These are phyloP conservation scores for Fusarium sp. DNA, from an alignment of 2,329 filamentous ascomycete species.

Conservation along the genomic window DNA sequence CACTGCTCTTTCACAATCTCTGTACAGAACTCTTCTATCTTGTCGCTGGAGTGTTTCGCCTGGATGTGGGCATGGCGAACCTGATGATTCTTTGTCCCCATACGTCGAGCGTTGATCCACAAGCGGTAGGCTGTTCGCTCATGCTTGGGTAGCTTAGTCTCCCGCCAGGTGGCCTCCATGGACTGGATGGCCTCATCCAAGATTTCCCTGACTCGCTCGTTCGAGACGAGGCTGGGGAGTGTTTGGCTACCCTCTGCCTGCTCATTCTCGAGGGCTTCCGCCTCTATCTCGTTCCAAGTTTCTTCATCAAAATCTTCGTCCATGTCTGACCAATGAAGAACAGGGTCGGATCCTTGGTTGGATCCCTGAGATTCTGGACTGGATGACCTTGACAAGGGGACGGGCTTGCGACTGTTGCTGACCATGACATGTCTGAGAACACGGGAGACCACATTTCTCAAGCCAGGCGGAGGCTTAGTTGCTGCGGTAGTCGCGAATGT, in stretches of 20 bases:
- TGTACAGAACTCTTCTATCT: constrained; percentile 65
- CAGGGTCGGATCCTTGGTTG: constrained; percentile 3
- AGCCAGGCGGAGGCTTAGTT: constrained; percentile 53
- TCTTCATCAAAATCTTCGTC: constrained; percentile 59
- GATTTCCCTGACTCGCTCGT: constrained; percentile 57
- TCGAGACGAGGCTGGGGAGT: constrained; percentile 46
- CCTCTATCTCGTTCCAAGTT: constrained; percentile 70
- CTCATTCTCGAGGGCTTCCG: constrained; percentile 41
- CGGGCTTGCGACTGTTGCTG: constrained; percentile 37
- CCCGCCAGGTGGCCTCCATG: constrained; percentile 66
- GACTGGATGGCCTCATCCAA: constrained; percentile 65
- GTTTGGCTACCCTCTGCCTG: not conserved
- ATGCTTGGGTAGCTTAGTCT: constrained; percentile 65
- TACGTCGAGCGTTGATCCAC: constrained; percentile 68
- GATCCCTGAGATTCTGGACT: constrained; percentile 11
- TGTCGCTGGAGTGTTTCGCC: constrained; percentile 56
- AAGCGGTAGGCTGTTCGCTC: constrained; percentile 66
- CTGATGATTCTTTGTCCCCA: constrained; percentile 48
- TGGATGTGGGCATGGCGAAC: constrained; percentile 56
- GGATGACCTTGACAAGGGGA: constrained; percentile 17
- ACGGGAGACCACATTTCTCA: constrained; percentile 55
- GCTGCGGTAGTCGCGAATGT: constrained; percentile 43
- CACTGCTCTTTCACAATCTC: constrained; percentile 66
- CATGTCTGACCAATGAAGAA: constrained; percentile 30
- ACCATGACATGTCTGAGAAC: constrained; percentile 54